Evolutionary conservation across 1,139 yeast genomes (phyloP).

Genomic region (Protomyces arabidopsidicola): DNA sequence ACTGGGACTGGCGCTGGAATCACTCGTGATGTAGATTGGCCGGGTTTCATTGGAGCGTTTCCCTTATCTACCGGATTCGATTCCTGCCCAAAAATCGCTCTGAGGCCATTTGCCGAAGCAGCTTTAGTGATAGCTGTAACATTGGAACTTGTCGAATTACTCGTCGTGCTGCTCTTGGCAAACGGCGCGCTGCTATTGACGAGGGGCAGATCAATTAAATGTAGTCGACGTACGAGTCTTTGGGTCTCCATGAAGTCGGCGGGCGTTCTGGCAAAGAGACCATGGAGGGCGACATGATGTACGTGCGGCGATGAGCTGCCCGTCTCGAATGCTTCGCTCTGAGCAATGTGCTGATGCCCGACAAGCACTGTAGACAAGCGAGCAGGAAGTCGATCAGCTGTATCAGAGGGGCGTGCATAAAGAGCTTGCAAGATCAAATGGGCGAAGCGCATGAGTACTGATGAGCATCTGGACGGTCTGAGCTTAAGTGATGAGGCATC

Average conservation of each 20-base stretch:
- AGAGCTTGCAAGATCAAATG: background rate
- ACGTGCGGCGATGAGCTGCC: background rate
- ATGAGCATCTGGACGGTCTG: background rate
- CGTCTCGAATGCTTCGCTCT: background rate
- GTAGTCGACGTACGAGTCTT: background rate
- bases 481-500: too few relatives aligned
- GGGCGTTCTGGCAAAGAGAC: constrained; percentile 1
- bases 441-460: background rate
- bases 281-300: background rate
- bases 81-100: constrained; percentile 1
- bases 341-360: background rate
- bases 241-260: background rate
- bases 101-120: constrained; percentile 6
- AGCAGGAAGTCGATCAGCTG: background rate
- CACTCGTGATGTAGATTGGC: background rate
- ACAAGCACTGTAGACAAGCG: background rate
- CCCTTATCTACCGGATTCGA: background rate
- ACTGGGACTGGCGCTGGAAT: background rate
- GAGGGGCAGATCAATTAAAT: background rate
- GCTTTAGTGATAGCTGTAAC: background rate
- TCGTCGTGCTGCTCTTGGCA: background rate
- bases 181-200: background rate
- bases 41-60: background rate
- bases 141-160: background rate
- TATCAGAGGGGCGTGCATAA: background rate